A percentile compares a stretch with the other conserved stretches of the same genome.
These are phyloP conservation scores for Aspergillus ruber DNA, from an alignment of 2,329 filamentous ascomycete genomes.

Conservation along the genomic window DNA sequence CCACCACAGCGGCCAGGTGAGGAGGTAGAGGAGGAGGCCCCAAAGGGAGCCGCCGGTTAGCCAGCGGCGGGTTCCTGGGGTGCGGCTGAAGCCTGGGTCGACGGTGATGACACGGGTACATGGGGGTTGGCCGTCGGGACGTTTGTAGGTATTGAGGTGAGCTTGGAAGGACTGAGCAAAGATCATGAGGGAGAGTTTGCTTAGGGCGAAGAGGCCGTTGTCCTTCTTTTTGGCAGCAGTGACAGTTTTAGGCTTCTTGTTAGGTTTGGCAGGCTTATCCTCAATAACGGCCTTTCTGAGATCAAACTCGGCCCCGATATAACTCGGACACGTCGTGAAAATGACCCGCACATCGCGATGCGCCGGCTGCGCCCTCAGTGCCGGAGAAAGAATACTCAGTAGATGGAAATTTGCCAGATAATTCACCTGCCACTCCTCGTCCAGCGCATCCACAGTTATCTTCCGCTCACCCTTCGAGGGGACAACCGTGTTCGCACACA, in stretches of 20 bases:
- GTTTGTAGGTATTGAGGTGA: slow-evolving; percentile 74
- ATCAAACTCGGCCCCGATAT: slow-evolving; percentile 68
- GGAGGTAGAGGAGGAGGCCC: slow-evolving; percentile 70
- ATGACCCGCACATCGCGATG: slow-evolving; percentile 89
- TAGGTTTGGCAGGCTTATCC: slow-evolving; percentile 18
- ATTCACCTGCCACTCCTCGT: slow-evolving; percentile 89
- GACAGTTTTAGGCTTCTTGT: slow-evolving; percentile 35
- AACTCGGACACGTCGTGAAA: slow-evolving; percentile 79
- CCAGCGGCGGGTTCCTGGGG: slow-evolving; percentile 81
- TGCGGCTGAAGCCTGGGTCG: slow-evolving; percentile 78
- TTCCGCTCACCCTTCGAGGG: slow-evolving; percentile 47
- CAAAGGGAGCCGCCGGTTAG: slow-evolving; percentile 75
- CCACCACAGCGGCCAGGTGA: slow-evolving; percentile 78
- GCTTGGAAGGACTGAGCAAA: slow-evolving; percentile 91
- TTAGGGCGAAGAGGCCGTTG: slow-evolving; percentile 54
- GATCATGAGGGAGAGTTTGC: slow-evolving; percentile 71
- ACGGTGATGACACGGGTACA: slow-evolving; percentile 79
- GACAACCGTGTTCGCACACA: slow-evolving; percentile 72
- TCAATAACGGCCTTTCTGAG: slow-evolving; percentile 24
- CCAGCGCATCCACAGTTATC: slow-evolving; percentile 70
- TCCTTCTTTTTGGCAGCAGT: slow-evolving; percentile 8
- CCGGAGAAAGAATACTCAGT: slow-evolving; percentile 82
- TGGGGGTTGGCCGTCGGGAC: slow-evolving; percentile 75
- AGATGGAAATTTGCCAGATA: slow-evolving; percentile 95
- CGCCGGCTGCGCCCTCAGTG: slow-evolving; percentile 81